Conservation (phyloP, 2,329 filamentous ascomycete species). For the Periconia sp. region DNA sequence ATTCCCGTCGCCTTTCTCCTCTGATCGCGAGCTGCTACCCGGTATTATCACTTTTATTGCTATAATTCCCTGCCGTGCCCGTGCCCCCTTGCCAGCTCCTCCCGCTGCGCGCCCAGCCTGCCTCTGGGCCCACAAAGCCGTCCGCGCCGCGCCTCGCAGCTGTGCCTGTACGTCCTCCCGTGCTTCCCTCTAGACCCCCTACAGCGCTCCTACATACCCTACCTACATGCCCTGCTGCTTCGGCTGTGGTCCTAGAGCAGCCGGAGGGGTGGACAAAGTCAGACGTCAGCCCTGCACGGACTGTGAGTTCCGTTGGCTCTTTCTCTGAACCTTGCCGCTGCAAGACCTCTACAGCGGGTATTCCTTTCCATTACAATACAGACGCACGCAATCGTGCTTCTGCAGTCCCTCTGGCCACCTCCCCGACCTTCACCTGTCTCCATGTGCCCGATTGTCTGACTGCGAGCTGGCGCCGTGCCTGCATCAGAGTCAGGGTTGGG, state of each 20-base stretch:
- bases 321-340: constrained; percentile 41
- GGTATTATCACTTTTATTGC: constrained; percentile 40
- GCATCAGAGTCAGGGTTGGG: constrained; percentile 33
- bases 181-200: constrained; percentile 16
- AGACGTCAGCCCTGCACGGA: constrained; percentile 49
- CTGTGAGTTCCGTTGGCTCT: constrained; percentile 42
- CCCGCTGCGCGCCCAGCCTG: constrained; percentile 31
- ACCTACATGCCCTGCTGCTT: constrained; percentile 35
- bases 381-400: constrained; percentile 41
- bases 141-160: constrained; percentile 36
- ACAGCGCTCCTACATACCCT: constrained; percentile 26
- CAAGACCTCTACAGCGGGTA: constrained; percentile 40
- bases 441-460: constrained; percentile 38
- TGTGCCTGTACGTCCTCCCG: constrained; percentile 35
- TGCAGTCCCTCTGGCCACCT: constrained; percentile 34
- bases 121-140: constrained; percentile 29
- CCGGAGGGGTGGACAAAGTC: constrained; percentile 40
- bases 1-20: constrained; percentile 29
- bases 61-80: constrained; percentile 34
- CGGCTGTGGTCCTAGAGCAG: constrained; percentile 40
- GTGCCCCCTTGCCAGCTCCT: constrained; percentile 22
- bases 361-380: constrained; percentile 40
- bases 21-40: constrained; percentile 24
- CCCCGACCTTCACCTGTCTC: constrained; percentile 33
- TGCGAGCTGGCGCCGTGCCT: constrained; percentile 39